Base-by-base conservation (phyloP, 163 green algal species). In the Scenedesmus sp. region DNA sequence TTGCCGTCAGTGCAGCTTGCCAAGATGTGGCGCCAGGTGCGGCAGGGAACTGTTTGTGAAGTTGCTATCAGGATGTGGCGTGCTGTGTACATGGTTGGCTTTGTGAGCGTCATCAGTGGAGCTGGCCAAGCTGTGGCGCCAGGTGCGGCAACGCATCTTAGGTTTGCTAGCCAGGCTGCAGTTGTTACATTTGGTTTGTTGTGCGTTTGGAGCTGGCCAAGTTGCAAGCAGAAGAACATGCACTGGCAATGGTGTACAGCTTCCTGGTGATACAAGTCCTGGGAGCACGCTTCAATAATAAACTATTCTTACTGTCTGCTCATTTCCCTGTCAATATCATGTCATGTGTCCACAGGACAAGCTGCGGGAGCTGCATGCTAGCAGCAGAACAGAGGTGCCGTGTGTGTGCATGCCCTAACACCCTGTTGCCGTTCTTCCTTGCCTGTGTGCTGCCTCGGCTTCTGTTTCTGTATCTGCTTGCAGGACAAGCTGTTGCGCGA, bases 1-100 rank as follows among this genome's bases (percentile, higher is more conserved):
- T 46, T 46, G 34, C 96, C 97, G 18, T 96, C 96, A 9, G 97
- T 99, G 26, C 97, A 99, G 93, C 93, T 99, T 23, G 97, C 97
- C 52, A 99, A 99, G 94, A 92, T 95, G 67, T 99, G 98, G 98
- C 94, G 98, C 0, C 97, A 97, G 67, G 98, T 99, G 94, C 2
- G 23, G 82, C 56, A 55, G 46, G 46, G 54, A 13, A 86, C 54
- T 18, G 70, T 13, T 8, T 54, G 10, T 4, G 0, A 62, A 6
- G 8, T 85, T 20, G 15, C 77, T 85, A 13, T 81, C 9, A 81
- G 4, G 5, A 15, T 12, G 9, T 18, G 6, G 4, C 70, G 52
- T 3, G 70, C 70, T 54, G 2, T 54, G 23, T 46, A 46, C 34
- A 46, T 46, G 34, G 34, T 46, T 46, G 34, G 34, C 34, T 46